Evolutionary conservation across 345 rosid genomes (phyloP), one percentile per base, ranked within the genome.

Genomic region (Gossypioides kirkii): DNA sequence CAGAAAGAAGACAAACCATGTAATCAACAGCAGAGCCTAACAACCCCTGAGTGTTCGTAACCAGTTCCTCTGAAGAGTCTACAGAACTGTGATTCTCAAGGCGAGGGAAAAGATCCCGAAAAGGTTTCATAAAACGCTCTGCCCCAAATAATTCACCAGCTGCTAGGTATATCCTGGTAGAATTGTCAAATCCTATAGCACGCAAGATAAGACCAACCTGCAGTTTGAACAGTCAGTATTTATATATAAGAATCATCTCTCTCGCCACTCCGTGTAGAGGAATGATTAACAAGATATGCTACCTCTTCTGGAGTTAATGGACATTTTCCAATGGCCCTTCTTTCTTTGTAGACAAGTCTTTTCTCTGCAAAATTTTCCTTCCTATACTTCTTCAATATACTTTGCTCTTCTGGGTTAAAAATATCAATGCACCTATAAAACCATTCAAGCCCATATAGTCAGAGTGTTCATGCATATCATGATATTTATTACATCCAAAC

Each of bases 11-110:
- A 82, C 99, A 93, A 61, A 96, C 98, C 97, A 96, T 93, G 86
- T 96, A 96, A 91, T 96, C 99, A 71, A 96, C 99, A 69, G 98
- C 99, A 65, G 99, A 96, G 47, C 99, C 99, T 78, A 91, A 56
- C 76, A 96, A 82, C 18, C 99, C 99, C 41, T 56, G 86, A 45
- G 84, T 79, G 72, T 87, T 88, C 32, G 86, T 74, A 63, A 80
- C 80, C 14, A 90, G 85, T 73, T 96, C 99, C 81, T 89, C 99
- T 0, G 87, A 79, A 16, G 90, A 69, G 63, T 87, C 94, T 46
- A 96, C 94, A 10, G 96, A 87, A 83, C 94, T 95, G 78, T 95
- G 98, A 84, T 92, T 95, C 77, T 91, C 94, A 14, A 95, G 96
- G 78, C 75, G 89, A 78, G 99, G 96, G 78, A 95, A 95, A 52